phyloP scores from a whole-genome alignment of 1,284 basidiomycete species.

The Sanghuangporus sanghuang region DNA sequence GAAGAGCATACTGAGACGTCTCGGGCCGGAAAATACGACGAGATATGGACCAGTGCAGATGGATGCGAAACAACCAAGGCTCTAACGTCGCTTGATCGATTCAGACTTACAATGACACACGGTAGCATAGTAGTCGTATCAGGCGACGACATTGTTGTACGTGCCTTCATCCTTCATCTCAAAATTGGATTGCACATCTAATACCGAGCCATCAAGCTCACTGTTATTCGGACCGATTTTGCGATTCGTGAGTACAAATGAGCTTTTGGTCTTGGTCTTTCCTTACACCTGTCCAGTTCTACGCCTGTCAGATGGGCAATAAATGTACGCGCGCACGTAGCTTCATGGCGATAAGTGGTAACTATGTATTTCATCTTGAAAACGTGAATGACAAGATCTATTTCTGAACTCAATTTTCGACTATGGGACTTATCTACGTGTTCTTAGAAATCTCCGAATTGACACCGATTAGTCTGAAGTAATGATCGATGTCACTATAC shows the following conservation, averaged over 20 bases:
- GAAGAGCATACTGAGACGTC: neutral
- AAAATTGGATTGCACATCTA: neutral
- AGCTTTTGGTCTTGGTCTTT: too few species aligned
- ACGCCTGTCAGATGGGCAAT: too few species aligned
- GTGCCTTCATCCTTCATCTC: neutral
- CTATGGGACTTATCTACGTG: too few species aligned
- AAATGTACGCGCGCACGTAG: too few species aligned
- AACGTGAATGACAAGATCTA: too few species aligned
- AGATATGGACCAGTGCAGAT: neutral
- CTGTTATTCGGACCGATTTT: constrained; percentile 2
- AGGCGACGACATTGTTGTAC: constrained; percentile 6
- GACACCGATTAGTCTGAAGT: too few species aligned
- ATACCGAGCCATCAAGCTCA: neutral
- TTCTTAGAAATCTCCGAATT: too few species aligned
- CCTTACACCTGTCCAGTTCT: too few species aligned
- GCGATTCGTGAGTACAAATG: constrained; percentile 5
- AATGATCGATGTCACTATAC: too few species aligned
- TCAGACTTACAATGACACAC: constrained; percentile 12
- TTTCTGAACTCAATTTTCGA: too few species aligned
- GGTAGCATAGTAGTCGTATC: constrained; percentile 7
- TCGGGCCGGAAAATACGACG: neutral
- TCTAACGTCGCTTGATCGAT: neutral
- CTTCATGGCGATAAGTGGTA: too few species aligned
- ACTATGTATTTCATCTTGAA: too few species aligned
- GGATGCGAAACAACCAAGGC: neutral